Evolutionary conservation across 2,329 filamentous ascomycete genomes (phyloP), one percentile per base, ranked within the genome.

Genomic region (Byssoonygena ceratinophila): DNA sequence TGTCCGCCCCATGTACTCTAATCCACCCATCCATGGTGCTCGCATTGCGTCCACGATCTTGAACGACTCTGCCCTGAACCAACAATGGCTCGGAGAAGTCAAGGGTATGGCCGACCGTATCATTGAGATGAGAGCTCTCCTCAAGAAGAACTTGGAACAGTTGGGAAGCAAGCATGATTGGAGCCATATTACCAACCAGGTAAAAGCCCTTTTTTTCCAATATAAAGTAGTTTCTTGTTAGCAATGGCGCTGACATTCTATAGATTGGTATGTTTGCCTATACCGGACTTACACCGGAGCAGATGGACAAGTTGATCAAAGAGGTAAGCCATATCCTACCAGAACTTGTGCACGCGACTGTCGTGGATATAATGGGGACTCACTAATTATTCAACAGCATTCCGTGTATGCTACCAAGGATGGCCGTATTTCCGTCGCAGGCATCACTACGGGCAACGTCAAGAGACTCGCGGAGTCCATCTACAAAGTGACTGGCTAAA

Each of bases 41-140:
- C 90, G 92, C 66, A 87, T 98, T 66, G 92, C 92, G 55, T 83
- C 86, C 58, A 81, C 88, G 74, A 94, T 98, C 72, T 80, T 98
- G 66, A 92, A 90, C 76, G 83, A 88, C 70, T 75, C 85, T 18
- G 77, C 76, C 36, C 80, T 97, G 58, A 90, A 95, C 79, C 74
- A 87, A 74, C 88, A 97, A 75, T 98, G 92, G 92, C 81, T 96
- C 51, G 82, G 77, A 55, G 92, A 98, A 76, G 89, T 98, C 73
- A 95, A 97, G 84, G 87, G 79, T 63, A 98, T 98, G 92, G 92
- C 92, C 58, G 89, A 96, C 74, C 90, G 92, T 68, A 98, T 98
- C 78, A 97, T 98, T 74, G 87, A 83, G 71, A 98, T 98, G 92
- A 87, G 92, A 63, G 83, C 87, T 57, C 81, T 95, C 52, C 83